Evolutionary conservation across 2,329 filamentous ascomycete species (phyloP).

Genomic region (Xylariaceae sp.): DNA sequence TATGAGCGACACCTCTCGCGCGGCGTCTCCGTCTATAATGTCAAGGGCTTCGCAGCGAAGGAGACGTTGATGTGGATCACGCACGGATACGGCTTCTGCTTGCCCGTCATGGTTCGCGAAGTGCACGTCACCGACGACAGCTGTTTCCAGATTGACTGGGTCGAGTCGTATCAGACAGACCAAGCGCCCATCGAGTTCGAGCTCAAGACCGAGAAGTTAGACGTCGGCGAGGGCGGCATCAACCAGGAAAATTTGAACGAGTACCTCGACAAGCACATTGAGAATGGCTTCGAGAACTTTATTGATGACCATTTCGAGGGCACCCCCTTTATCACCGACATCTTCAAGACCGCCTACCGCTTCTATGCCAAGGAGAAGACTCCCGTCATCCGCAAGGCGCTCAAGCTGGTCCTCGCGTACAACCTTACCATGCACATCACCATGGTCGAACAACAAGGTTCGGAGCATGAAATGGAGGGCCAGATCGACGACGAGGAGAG

Average conservation of each 20-base stretch:
- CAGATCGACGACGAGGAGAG: constrained; percentile 81
- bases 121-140: constrained; percentile 87
- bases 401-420: constrained; percentile 93
- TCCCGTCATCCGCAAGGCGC: constrained; percentile 85
- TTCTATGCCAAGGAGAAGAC: constrained; percentile 85
- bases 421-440: constrained; percentile 93
- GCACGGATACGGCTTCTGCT: constrained; percentile 87
- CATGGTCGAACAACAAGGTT: constrained; percentile 81
- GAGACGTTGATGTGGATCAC: constrained; percentile 81
- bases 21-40: constrained; percentile 87
- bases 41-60: constrained; percentile 71
- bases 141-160: constrained; percentile 91
- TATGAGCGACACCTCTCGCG: constrained; percentile 84
- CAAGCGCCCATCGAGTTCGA: constrained; percentile 75
- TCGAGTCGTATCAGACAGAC: constrained; percentile 63
- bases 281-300: constrained; percentile 84
- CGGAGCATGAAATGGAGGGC: constrained; percentile 69
- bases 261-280: constrained; percentile 92
- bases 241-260: constrained; percentile 74
- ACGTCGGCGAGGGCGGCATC: constrained; percentile 82
- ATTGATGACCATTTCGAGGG: constrained; percentile 95
- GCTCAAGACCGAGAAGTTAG: constrained; percentile 79
- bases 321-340: constrained; percentile 89
- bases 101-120: constrained; percentile 89
- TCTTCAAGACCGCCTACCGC: constrained; percentile 90